Evolutionary conservation across 2,329 filamentous ascomycete genomes (phyloP), one percentile per base, ranked within the genome.

Genomic region (Stagonosporopsis chrysanthemi): DNA sequence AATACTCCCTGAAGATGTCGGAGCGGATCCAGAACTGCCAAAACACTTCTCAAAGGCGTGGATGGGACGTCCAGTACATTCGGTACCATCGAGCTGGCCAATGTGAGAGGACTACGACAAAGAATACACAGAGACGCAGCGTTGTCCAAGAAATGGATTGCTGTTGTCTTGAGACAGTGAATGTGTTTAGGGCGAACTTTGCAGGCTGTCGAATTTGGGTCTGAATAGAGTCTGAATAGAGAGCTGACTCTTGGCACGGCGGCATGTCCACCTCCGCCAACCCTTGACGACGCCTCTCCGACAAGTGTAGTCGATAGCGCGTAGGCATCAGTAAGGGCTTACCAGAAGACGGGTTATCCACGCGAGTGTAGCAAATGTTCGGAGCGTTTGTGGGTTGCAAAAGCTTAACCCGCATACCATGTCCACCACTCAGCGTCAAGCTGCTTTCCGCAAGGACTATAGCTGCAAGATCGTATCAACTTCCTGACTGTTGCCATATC

Each of bases 161-260:
- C 60, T 60, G 44, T 47, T 55, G 47, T 48, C 39, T 39, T 42
- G 43, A 49, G 57, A 48, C 60, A 57, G 55, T 33, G 52, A 43
- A 26, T 36, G 47, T 54, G 49, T 57, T 61, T 61, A 63, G 63
- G 52, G 52, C 22, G 51, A 52, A 43, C 29, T 55, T 36, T 42
- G 61, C 49, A 50, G 39, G 36, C 65, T 61, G 31, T 63, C 64
- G 44, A 31, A 65, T 69, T 58, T n/a, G 62, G 68, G 62, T 62
- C 56, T 71, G 62, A 73, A 73, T 73, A 74, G 60, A 48, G 48
- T 44, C 63, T 57, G 66, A 70, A 70, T 66, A 60, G 56, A 46
- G 47, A 42, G 29, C 26, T 28, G 43, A 58, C 52, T 45, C 65
- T 71, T 71, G 67, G 63, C 67, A 42, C 14, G 36, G 19, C 39